These are phyloP conservation scores for Chaetomidium leptoderma DNA, from an alignment of 495 filamentous ascomycete genomes.

Conservation along the genomic window DNA sequence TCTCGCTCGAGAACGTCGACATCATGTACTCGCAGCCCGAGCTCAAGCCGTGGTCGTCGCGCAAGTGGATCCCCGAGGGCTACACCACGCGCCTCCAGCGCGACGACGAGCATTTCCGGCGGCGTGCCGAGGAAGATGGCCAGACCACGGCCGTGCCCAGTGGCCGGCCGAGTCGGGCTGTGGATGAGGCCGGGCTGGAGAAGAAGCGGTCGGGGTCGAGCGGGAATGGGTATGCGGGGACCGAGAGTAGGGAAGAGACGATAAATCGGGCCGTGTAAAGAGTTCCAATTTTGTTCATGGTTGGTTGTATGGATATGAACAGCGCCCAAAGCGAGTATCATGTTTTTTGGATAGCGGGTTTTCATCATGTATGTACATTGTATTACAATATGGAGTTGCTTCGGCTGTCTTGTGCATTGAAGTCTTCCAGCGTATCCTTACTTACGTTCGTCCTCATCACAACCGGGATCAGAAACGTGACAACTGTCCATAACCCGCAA, in stretches of 20 bases:
- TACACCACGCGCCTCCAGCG: slow-evolving; percentile 30
- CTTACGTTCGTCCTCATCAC: too few species aligned
- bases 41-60: slow-evolving; percentile 63
- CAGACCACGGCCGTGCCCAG: slow-evolving; percentile 17
- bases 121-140: slow-evolving; percentile 8
- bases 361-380: too few species aligned
- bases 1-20: slow-evolving; percentile 69
- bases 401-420: too few species aligned
- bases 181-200: slow-evolving; percentile 6
- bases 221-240: not conserved
- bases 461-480: too few species aligned
- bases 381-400: too few species aligned
- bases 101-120: slow-evolving; percentile 22
- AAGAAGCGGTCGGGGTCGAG: slow-evolving; percentile 8
- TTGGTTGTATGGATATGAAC: not conserved
- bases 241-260: slow-evolving; percentile 8
- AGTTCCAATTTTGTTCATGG: not conserved
- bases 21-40: slow-evolving; percentile 63
- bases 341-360: not conserved
- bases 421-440: too few species aligned
- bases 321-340: too few species aligned
- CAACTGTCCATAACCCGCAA: too few species aligned
- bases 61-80: slow-evolving; percentile 54
- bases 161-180: slow-evolving; percentile 16
- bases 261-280: slow-evolving; percentile 7